These are phyloP conservation scores for Aspergillus niger DNA, from an alignment of 2,329 filamentous ascomycete species.

Conservation along the genomic window DNA sequence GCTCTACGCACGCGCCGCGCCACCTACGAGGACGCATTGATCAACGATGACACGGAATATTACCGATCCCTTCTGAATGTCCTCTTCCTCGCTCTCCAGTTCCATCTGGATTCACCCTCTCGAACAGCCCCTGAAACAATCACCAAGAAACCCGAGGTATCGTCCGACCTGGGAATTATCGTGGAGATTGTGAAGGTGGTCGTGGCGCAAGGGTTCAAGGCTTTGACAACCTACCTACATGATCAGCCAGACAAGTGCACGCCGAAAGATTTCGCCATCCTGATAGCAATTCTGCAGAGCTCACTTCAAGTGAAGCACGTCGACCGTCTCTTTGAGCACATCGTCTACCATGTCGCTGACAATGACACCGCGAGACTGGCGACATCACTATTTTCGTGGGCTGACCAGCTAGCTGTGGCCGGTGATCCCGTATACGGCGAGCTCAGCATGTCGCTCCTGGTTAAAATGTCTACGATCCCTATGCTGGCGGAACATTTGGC, in stretches of 20 bases:
- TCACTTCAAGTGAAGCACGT: constrained; percentile 77
- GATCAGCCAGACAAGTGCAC: constrained; percentile 65
- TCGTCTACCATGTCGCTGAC: constrained; percentile 67
- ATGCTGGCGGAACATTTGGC: constrained; percentile 86
- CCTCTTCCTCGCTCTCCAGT: constrained; percentile 76
- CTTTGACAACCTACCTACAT: constrained; percentile 79
- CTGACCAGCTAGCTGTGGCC: constrained; percentile 75
- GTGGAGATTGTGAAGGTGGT: constrained; percentile 79
- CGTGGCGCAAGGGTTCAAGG: constrained; percentile 79
- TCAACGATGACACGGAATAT: constrained; percentile 63
- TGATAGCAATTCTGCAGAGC: constrained; percentile 86
- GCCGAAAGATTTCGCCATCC: constrained; percentile 79
- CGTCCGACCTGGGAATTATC: constrained; percentile 58
- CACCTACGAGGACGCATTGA: constrained; percentile 62
- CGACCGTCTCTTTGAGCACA: constrained; percentile 68
- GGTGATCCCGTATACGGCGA: constrained; percentile 91
- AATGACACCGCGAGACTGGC: constrained; percentile 76
- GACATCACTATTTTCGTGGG: constrained; percentile 88
- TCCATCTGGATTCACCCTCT: constrained; percentile 41
- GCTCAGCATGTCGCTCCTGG: constrained; percentile 82
- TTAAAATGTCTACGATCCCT: constrained; percentile 81
- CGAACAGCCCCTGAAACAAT: constrained; percentile 39
- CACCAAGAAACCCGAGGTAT: constrained; percentile 40
- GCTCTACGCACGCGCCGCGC: constrained; percentile 56
- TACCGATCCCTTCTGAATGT: constrained; percentile 83